Percentiles rank a stretch among this genome's conserved stretches.
These are phyloP conservation scores for Taiozyma sp. DNA, from an alignment of 1,139 yeast genomes.

Conservation along the genomic window DNA sequence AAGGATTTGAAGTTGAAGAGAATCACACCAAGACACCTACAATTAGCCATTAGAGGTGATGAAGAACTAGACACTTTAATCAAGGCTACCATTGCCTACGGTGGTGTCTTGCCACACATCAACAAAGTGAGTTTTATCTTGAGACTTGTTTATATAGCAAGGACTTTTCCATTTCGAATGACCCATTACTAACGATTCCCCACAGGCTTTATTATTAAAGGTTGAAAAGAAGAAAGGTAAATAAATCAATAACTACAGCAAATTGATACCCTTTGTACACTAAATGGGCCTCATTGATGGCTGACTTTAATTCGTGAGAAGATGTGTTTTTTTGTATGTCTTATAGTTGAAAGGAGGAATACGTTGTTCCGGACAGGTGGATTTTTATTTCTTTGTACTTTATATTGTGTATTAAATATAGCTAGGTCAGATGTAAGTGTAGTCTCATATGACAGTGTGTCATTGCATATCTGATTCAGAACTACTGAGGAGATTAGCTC, in stretches of 20 bases:
- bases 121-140: constrained; percentile 44
- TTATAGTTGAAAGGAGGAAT: not conserved
- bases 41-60: constrained; percentile 97
- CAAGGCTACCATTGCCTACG: constrained; percentile 97
- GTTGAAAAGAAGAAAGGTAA: constrained; percentile 71
- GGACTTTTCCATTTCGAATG: not conserved
- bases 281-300: not conserved
- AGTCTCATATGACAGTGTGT: not conserved
- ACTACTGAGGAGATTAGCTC: not conserved
- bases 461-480: not conserved
- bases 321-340: not conserved
- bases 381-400: not conserved
- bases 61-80: constrained; percentile 95
- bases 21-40: constrained; percentile 98
- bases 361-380: not conserved
- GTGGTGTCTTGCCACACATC: constrained; percentile 98
- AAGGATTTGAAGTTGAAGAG: constrained; percentile 97
- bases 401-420: not conserved
- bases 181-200: constrained; percentile 2
- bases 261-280: not conserved
- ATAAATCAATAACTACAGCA: constrained; percentile 5
- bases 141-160: not conserved
- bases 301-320: not conserved
- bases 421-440: not conserved
- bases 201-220: constrained; percentile 72